Evolutionary conservation across 2,329 filamentous ascomycete genomes (phyloP).

Genomic region (Meredithiella fracta): DNA sequence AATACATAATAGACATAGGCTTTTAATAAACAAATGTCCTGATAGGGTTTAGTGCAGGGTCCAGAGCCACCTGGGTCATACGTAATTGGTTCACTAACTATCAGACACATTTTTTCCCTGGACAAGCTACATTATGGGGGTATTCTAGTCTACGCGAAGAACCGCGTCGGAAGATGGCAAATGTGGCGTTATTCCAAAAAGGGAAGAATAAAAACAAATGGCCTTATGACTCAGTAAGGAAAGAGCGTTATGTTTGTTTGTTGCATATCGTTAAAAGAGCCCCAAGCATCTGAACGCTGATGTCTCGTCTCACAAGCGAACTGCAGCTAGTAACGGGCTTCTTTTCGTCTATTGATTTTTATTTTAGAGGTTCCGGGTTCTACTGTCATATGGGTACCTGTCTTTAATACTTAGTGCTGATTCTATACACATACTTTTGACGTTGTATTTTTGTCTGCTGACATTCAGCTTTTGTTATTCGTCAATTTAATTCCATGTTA

Average conservation of each 20-base stretch:
- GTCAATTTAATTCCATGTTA: not conserved
- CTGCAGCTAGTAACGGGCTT: not conserved
- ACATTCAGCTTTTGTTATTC: constrained; percentile 2
- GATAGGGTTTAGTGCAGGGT: constrained; percentile 12
- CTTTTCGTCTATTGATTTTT: constrained; percentile 1
- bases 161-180: constrained; percentile 7
- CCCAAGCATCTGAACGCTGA: not conserved
- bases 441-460: not conserved
- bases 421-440: not conserved
- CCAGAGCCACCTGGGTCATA: not conserved
- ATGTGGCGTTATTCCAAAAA: constrained; percentile 9
- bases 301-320: constrained; percentile 4
- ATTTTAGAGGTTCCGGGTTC: not conserved
- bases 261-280: not conserved
- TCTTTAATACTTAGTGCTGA: not conserved
- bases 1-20: not conserved
- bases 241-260: not conserved
- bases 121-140: not conserved
- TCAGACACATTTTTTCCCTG: not conserved
- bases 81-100: constrained; percentile 2
- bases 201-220: constrained; percentile 14
- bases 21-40: constrained; percentile 12
- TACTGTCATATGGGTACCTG: not conserved
- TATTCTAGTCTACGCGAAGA: constrained; percentile 6
- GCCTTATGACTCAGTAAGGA: constrained; percentile 1